Conservation (phyloP, 1,284 basidiomycete species). For the Ustilago trichophora region DNA sequence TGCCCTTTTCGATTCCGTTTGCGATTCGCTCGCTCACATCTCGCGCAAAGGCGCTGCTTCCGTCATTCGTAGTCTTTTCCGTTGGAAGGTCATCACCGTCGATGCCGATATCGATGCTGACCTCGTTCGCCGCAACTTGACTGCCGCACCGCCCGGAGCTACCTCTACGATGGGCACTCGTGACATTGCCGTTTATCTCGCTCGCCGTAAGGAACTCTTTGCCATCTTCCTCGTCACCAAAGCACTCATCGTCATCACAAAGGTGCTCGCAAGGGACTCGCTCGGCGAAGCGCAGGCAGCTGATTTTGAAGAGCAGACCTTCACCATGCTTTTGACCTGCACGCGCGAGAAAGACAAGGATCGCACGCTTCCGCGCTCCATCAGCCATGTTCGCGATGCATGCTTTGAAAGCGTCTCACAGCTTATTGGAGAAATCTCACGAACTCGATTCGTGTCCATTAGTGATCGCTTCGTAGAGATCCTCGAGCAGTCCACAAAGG, state of each 20-base stretch:
- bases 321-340: slow-evolving; percentile 58
- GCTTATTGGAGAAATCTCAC: slow-evolving; percentile 60
- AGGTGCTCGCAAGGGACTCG: slow-evolving; percentile 20
- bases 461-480: slow-evolving; percentile 62
- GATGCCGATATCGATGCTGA: slow-evolving; percentile 32
- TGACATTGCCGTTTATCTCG: slow-evolving; percentile 44
- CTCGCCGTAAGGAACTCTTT: slow-evolving; percentile 48
- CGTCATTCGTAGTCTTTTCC: slow-evolving; percentile 85
- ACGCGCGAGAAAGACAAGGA: slow-evolving; percentile 54
- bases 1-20: slow-evolving; percentile 79
- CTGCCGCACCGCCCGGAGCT: slow-evolving; percentile 8
- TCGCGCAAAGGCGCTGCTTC: slow-evolving; percentile 83
- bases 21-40: slow-evolving; percentile 84
- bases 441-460: slow-evolving; percentile 52
- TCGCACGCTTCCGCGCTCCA: slow-evolving; percentile 28
- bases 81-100: slow-evolving; percentile 74
- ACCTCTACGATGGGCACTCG: slow-evolving; percentile 17
- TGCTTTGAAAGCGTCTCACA: slow-evolving; percentile 59
- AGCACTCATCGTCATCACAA: slow-evolving; percentile 41
- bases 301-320: slow-evolving; percentile 48
- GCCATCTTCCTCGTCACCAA: slow-evolving; percentile 46
- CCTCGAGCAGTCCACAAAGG: slow-evolving; percentile 52
- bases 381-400: slow-evolving; percentile 44
- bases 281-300: slow-evolving; percentile 41
- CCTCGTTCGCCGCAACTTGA: slow-evolving; percentile 38